A percentile compares a stretch with the other conserved stretches of the same genome.
Conservation (phyloP, 208 protist species). For the Polymyxa betae region DNA sequence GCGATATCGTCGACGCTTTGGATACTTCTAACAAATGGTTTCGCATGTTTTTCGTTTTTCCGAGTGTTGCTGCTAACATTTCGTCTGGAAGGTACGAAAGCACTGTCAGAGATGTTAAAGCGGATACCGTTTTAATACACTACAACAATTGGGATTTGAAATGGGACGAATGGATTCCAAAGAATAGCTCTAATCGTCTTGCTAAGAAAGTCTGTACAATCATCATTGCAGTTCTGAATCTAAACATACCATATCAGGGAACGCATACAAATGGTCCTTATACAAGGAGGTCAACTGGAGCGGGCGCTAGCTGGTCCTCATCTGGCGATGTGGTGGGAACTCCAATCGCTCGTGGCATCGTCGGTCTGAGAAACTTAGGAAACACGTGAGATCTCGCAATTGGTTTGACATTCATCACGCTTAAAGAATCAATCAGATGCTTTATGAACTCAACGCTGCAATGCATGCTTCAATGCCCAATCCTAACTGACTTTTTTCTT, state of each 20-base stretch:
- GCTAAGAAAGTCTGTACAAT: neutral
- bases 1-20: constrained; percentile 33
- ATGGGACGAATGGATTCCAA: constrained; percentile 18
- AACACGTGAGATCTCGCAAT: no score
- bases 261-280: constrained; percentile 13
- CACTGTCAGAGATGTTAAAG: constrained; percentile 31
- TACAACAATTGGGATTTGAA: constrained; percentile 18
- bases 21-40: constrained; percentile 19
- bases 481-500: constrained; percentile 71
- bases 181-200: neutral
- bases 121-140: neutral
- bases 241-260: neutral
- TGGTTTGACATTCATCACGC: no score
- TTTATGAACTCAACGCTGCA: constrained; percentile 94
- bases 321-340: neutral
- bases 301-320: neutral
- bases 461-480: constrained; percentile 83
- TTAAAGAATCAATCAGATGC: no score
- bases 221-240: neutral
- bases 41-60: neutral
- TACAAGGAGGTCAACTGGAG: neutral
- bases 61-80: no score
- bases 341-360: constrained; percentile 16
- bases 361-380: constrained; percentile 87
- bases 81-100: constrained; percentile 29